Evolutionary conservation across 306 rosid species (phyloP), one percentile per base, ranked within the genome.

Genomic region (Rosa rugosa): DNA sequence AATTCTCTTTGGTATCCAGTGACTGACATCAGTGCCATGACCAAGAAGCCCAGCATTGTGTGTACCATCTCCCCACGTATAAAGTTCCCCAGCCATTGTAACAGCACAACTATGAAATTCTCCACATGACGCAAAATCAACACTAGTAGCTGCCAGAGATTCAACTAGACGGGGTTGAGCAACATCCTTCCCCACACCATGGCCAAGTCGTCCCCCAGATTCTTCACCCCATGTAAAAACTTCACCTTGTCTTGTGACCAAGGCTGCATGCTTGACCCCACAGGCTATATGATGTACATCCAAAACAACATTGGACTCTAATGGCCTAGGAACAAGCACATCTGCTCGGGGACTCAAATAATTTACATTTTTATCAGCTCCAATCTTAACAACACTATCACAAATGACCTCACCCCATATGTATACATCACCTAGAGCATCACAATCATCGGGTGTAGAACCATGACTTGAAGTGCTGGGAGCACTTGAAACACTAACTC

Each of bases 391-490:
- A 80, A 86, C 73, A 27, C 79, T 89, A 75, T 96, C 98, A 51
- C 97, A 85, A 72, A 90, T 87, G 71, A 88, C 84, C 81, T 96
- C 99, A 73, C 99, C 99, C 99, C 99, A 96, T 85, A 96, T 86
- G 80, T 96, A 93, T 31, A 96, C 95, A 86, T 93, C 98, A 22
- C 98, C 97, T 54, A 96, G 86, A 83, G 97, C 98, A 77, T 96
- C 99, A 85, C 91, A 93, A 74, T 96, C 99, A 85, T 96, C 99
- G 2, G 92, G 97, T 41, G 90, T 92, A 70, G 99, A 95, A 47
- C 99, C 98, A 86, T 96, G 98, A 82, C 99, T 93, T 34, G 99
- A 96, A 53, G 99, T 87, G 83, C 99, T 95, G 68, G 97, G 99
- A 84, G 96, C 99, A 85, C 98, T 96, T 51, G 99, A 96, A 86